These are phyloP conservation scores for Colletotrichum limetticola DNA, from an alignment of 2,329 filamentous ascomycete species.

Conservation along the genomic window DNA sequence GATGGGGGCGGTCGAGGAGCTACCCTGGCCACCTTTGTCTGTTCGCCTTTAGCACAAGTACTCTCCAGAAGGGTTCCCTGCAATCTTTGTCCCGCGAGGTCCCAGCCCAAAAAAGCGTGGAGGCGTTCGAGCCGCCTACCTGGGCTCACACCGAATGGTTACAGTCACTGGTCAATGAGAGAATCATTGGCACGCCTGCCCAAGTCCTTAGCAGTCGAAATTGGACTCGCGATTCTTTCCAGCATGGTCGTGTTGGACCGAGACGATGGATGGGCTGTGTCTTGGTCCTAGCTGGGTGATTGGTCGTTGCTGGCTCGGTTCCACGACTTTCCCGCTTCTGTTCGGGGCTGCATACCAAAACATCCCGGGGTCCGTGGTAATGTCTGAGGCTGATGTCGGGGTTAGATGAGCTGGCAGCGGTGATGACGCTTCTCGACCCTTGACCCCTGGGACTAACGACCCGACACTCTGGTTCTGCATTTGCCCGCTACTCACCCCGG, in stretches of 20 bases:
- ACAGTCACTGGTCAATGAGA: neutral
- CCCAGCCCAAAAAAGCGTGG: neutral
- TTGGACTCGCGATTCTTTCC: constrained; percentile 15
- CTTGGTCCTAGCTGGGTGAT: constrained; percentile 13
- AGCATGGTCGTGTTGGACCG: constrained; percentile 12
- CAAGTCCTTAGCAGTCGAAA: neutral
- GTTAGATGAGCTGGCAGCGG: constrained; percentile 27
- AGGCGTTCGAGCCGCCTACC: neutral
- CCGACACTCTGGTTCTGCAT: constrained; percentile 32
- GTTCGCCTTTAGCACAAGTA: neutral
- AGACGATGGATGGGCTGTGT: constrained; percentile 4
- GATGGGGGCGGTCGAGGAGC: constrained; percentile 5
- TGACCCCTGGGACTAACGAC: constrained; percentile 30
- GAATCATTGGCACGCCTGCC: neutral
- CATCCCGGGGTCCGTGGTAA: constrained; percentile 18
- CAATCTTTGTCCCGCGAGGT: constrained; percentile 5
- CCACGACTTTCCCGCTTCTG: constrained; percentile 26
- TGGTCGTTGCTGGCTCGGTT: constrained; percentile 14
- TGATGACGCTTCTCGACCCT: constrained; percentile 30
- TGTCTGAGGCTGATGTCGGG: constrained; percentile 33
- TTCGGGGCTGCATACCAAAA: constrained; percentile 27
- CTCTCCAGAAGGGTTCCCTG: neutral
- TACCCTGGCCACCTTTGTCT: neutral
- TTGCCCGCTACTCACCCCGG: constrained; percentile 24
- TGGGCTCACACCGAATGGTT: neutral